phyloP scores from a whole-genome alignment of 2,329 filamentous ascomycete species.

The Talaromyces sp. region DNA sequence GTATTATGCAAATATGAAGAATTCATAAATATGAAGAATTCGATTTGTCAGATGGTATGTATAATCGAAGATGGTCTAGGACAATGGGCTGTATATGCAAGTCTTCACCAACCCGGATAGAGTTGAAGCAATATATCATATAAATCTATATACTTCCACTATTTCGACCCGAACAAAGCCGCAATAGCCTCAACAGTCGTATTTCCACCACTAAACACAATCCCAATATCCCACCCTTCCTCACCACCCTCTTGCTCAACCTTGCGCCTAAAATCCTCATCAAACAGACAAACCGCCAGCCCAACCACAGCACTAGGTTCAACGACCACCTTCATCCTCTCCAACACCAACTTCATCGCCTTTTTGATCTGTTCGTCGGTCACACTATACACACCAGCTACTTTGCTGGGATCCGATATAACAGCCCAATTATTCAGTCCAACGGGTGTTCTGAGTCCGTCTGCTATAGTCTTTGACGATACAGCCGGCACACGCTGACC shows the following conservation, averaged over 20 bases:
- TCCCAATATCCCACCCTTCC: slow-evolving; percentile 69
- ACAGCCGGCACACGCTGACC: slow-evolving; percentile 67
- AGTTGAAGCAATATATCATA: background rate
- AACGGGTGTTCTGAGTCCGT: slow-evolving; percentile 82
- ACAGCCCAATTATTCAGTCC: slow-evolving; percentile 74
- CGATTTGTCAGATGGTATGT: background rate
- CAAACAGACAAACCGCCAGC: slow-evolving; percentile 76
- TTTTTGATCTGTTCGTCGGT: slow-evolving; percentile 77
- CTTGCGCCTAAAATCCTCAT: slow-evolving; percentile 74
- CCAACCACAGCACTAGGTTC: slow-evolving; percentile 87
- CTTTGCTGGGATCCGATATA: slow-evolving; percentile 69
- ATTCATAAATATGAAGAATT: background rate
- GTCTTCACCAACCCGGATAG: background rate
- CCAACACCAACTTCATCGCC: slow-evolving; percentile 74
- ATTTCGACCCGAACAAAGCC: slow-evolving; percentile 48
- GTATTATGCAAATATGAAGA: background rate
- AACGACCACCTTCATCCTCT: slow-evolving; percentile 86
- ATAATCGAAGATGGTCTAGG: background rate
- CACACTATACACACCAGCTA: slow-evolving; percentile 70
- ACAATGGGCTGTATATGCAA: background rate
- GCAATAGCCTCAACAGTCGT: slow-evolving; percentile 62
- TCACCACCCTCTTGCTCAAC: slow-evolving; percentile 65
- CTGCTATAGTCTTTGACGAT: slow-evolving; percentile 76
- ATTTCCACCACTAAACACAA: slow-evolving; percentile 65
- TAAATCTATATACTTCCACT: background rate